Evolutionary conservation across 2,329 filamentous ascomycete species (phyloP).

Genomic region (Ascochyta rabiei): DNA sequence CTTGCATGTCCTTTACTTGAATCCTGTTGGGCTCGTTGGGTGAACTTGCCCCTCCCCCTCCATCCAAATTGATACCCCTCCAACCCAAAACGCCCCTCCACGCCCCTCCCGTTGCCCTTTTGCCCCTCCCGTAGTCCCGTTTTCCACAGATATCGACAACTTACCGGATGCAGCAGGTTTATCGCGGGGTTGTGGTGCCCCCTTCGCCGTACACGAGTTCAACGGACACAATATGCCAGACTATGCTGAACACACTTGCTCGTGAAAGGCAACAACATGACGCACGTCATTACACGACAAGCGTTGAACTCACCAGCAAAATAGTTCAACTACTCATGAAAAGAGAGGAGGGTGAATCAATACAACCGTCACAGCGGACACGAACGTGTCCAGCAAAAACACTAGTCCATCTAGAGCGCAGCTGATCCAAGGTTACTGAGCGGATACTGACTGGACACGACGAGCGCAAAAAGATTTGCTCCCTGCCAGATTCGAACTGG

Average conservation of each 20-base stretch:
- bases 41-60: constrained; percentile 2
- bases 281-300: too few species aligned
- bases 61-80: constrained; percentile 1
- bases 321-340: too few species aligned
- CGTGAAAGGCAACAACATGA: not conserved
- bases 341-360: too few species aligned
- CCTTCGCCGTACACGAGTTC: not conserved
- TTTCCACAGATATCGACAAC: not conserved
- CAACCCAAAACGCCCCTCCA: not conserved
- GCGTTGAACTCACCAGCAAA: too few species aligned
- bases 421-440: too few species aligned
- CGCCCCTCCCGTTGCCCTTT: constrained; percentile 1
- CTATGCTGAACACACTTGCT: not conserved
- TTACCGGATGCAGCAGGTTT: constrained; percentile 2
- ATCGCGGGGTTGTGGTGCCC: constrained; percentile 3
- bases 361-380: too few species aligned
- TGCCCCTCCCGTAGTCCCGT: constrained; percentile 11
- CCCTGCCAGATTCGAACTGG: constrained; percentile 47
- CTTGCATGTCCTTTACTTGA: too few species aligned
- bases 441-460: not conserved
- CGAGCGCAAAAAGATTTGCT: constrained; percentile 17
- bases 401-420: too few species aligned
- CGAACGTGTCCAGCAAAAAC: too few species aligned
- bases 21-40: not conserved
- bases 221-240: not conserved